Base-by-base conservation (phyloP, 2,329 filamentous ascomycete genomes). In the Macrophomina tecta region DNA sequence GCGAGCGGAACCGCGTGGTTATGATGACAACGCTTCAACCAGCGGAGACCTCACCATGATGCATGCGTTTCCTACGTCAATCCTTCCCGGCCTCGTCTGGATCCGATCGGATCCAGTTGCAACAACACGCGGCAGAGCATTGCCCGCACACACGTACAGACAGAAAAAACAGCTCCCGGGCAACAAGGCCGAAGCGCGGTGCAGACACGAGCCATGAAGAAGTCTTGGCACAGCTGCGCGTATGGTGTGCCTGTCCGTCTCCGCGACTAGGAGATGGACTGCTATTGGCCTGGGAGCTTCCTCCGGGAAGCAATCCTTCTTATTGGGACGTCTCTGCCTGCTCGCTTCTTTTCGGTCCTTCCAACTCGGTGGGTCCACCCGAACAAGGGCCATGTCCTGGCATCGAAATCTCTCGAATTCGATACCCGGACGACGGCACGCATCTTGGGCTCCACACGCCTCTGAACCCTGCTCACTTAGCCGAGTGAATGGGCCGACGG, bases 401-500 rank as follows among this genome's bases (percentile, higher is more conserved):
- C 58, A 62, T 62, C 45, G 58, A 62, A 62, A 38, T 28, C n/a
- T 28, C 11, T 23, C 28, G 16, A 16, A 14, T 49, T 45, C 18
- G 42, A 36, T 49, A 62, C 58, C 58, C 58, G 45, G 45, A 62
- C 38, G 58, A 49, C 58, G 6, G 28, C 45, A 62, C 49, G 42
- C 18, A 14, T 58, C 11, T 38, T 34, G 52, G 52, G 30, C 12
- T 46, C 28, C 40, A 6, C 28, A 45, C 9, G 38, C 23, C 56
- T 40, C 23, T 32, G 18, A 16, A 55, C 8, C 28, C 56, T 28
- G 28, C 40, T 40, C 34, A n/a, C 42, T 62, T 62, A 62, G n/a
- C 58, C 58, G 58, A 49, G n/a, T 11, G 28, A 45, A 62, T 62
- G 58, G 58, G n/a, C 42, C 58, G 58, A 62, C 38, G 46, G 45